Percentiles rank a stretch among this genome's conserved stretches.
Evolutionary conservation across 352 stramenopile genomes (phyloP).

Genomic region (Pythium monospermum): DNA sequence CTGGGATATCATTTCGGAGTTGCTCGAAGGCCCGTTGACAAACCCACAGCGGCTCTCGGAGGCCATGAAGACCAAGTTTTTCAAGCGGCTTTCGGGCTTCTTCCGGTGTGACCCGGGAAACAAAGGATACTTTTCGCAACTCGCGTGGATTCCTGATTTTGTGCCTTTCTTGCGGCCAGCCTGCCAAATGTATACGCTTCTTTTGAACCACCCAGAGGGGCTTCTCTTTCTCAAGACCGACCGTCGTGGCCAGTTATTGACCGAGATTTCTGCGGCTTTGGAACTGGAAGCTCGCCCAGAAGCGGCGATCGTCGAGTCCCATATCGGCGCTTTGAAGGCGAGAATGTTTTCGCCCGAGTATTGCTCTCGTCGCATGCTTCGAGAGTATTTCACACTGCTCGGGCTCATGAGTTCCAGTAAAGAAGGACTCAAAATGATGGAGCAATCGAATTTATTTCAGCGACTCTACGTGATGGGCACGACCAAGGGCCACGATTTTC

Average conservation of each 20-base stretch:
- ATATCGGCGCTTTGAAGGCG: slow-evolving; percentile 82
- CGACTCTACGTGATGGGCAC: slow-evolving; percentile 83
- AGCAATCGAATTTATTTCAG: slow-evolving; percentile 88
- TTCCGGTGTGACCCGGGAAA: slow-evolving; percentile 87
- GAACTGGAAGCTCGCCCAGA: slow-evolving; percentile 82
- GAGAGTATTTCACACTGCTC: slow-evolving; percentile 86
- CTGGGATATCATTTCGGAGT: slow-evolving; percentile 88
- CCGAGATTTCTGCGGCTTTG: slow-evolving; percentile 78
- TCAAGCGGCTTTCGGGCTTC: slow-evolving; percentile 87
- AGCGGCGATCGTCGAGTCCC: slow-evolving; percentile 83
- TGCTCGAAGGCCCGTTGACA: slow-evolving; percentile 81
- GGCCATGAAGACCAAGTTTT: slow-evolving; percentile 92
- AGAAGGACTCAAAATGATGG: slow-evolving; percentile 89
- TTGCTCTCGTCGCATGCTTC: slow-evolving; percentile 81
- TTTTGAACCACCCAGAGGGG: slow-evolving; percentile 84
- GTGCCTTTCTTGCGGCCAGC: slow-evolving; percentile 81
- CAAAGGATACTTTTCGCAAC: slow-evolving; percentile 86
- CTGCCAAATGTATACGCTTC: slow-evolving; percentile 88
- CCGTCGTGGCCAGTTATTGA: slow-evolving; percentile 74
- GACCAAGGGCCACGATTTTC: slow-evolving; percentile 83
- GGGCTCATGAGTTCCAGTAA: slow-evolving; percentile 88
- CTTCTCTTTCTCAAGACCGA: slow-evolving; percentile 87
- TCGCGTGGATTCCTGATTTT: slow-evolving; percentile 88
- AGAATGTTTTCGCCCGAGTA: slow-evolving; percentile 88
- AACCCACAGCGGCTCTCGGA: slow-evolving; percentile 84